A percentile compares a stretch with the other conserved stretches of the same genome.
Evolutionary conservation across 1,139 yeast species (phyloP).

Genomic region (Fermentozyma sake): DNA sequence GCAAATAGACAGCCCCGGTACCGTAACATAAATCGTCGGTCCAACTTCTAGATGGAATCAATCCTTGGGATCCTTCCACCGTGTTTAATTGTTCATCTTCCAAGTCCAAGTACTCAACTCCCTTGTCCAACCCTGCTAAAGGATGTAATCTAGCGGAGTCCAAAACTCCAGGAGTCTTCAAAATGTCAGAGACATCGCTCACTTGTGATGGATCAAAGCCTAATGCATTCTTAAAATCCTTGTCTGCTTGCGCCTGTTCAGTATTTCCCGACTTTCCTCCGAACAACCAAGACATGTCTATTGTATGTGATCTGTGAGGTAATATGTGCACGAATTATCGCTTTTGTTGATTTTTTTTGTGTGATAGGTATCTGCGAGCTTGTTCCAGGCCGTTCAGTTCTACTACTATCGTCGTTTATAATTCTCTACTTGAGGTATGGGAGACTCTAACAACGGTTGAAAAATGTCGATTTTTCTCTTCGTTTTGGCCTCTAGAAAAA

Average conservation of each 20-base stretch:
- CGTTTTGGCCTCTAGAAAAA: too few relatives aligned
- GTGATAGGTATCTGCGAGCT: too few relatives aligned
- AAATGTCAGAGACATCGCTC: conserved; percentile 58
- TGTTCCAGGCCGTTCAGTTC: too few relatives aligned
- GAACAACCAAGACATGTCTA: conserved; percentile 78
- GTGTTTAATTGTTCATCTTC: conserved; percentile 71
- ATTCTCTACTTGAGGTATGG: too few relatives aligned
- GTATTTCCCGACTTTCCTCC: conserved; percentile 36
- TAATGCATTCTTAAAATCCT: conserved; percentile 32
- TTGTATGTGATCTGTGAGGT: too few relatives aligned
- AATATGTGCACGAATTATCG: too few relatives aligned
- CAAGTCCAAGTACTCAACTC: conserved; percentile 83
- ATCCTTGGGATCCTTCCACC: conserved; percentile 83
- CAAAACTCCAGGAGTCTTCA: conserved; percentile 56
- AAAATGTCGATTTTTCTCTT: too few relatives aligned
- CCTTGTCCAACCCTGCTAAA: conserved; percentile 85
- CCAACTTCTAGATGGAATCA: conserved; percentile 95
- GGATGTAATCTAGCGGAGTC: conserved; percentile 84
- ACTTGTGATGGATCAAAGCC: conserved; percentile 71
- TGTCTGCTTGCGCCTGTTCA: conserved; percentile 23
- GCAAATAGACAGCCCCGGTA: conserved; percentile 87
- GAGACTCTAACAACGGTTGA: too few relatives aligned
- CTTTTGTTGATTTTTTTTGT: too few relatives aligned
- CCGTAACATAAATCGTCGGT: conserved; percentile 96
- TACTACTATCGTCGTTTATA: too few relatives aligned